phyloP scores from a whole-genome alignment of 192 early-diverging fungal genomes.

The Rhizoclosmatium globosum region DNA sequence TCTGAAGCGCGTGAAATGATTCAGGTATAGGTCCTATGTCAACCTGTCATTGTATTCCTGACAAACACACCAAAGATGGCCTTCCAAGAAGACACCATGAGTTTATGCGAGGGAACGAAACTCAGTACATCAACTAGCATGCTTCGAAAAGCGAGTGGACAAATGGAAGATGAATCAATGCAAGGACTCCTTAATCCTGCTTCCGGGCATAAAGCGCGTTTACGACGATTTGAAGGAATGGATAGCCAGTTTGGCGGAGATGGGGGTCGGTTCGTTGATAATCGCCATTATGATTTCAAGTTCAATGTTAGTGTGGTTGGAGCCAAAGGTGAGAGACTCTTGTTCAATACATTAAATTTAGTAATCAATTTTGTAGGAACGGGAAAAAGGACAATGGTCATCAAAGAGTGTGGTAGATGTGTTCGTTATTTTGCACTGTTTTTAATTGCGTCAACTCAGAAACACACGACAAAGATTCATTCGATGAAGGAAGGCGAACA shows the following conservation, averaged over 20 bases:
- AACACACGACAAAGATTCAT: constrained; percentile 13
- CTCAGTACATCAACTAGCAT: background rate
- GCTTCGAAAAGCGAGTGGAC: background rate
- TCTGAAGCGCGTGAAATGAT: background rate
- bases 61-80: background rate
- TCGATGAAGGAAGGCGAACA: background rate
- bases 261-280: background rate
- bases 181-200: background rate
- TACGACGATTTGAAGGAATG: background rate
- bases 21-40: background rate
- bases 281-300: constrained; percentile 25
- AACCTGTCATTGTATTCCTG: too few species aligned
- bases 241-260: background rate
- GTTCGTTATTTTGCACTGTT: background rate
- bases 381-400: constrained; percentile 24
- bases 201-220: background rate
- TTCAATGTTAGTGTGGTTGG: constrained; percentile 37
- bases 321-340: background rate
- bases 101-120: constrained; percentile 7
- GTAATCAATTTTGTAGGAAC: background rate
- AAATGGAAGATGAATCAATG: background rate
- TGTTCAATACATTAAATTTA: background rate
- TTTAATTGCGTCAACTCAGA: background rate
- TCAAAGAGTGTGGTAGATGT: constrained; percentile 29
- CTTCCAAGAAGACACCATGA: background rate